A percentile compares a stretch with the other conserved stretches of the same genome.
Conservation (phyloP, 2,329 filamentous ascomycete genomes). For the Colletotrichum nymphaeae region DNA sequence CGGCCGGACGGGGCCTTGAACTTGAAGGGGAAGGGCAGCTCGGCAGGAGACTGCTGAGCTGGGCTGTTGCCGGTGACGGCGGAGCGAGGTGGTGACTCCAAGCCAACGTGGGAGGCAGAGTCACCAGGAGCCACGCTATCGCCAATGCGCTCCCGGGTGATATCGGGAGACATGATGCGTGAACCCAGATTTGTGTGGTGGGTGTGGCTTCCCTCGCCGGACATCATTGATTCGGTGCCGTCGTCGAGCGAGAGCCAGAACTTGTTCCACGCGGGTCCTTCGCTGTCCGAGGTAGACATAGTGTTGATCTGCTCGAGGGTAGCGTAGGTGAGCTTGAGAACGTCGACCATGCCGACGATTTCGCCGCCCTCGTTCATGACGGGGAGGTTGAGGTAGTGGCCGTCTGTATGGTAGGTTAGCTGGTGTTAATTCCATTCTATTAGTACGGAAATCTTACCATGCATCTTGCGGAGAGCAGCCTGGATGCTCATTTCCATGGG, state of each 20-base stretch:
- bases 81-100: conserved; percentile 80
- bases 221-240: conserved; percentile 96
- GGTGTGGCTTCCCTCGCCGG: conserved; percentile 84
- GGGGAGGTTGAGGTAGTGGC: conserved; percentile 96
- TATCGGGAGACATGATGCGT: conserved; percentile 84
- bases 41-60: conserved; percentile 70
- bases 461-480: conserved; percentile 98
- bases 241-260: conserved; percentile 98
- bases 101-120: conserved; percentile 91
- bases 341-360: conserved; percentile 99
- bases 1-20: conserved; percentile 97
- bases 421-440: not conserved
- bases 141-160: conserved; percentile 74
- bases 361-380: conserved; percentile 98
- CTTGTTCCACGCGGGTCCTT: conserved; percentile 99
- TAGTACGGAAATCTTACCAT: conserved; percentile 70
- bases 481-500: conserved; percentile 99
- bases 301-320: conserved; percentile 98
- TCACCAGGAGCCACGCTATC: conserved; percentile 94
- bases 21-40: conserved; percentile 94
- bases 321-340: conserved; percentile 97
- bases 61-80: conserved; percentile 60
- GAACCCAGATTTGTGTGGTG: conserved; percentile 72
- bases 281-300: conserved; percentile 87
- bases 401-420: conserved; percentile 70